Evolutionary conservation across 768 basidiomycete genomes (phyloP), one percentile per base, ranked within the genome.

Genomic region (Agaricus blazei): DNA sequence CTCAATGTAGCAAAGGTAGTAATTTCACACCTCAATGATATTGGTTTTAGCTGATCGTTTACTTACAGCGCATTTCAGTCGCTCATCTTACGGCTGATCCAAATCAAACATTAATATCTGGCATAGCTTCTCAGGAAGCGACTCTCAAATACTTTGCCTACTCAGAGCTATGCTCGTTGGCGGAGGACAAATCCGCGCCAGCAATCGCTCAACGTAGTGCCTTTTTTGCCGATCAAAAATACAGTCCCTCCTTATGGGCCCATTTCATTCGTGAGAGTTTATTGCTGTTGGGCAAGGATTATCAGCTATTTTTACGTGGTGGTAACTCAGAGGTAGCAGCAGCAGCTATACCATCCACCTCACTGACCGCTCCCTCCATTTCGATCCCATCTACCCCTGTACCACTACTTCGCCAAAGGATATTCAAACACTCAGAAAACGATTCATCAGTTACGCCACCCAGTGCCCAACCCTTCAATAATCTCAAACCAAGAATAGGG

Each of bases 221-320:
- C 0, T 63, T 90, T 0, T 90, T 89, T 61, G 76, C 76, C 0
- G 88, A 90, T 60, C 84, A 87, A 62, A 87, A 85, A 60, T 80
- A 81, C 50, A 74, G 70, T 7, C 84, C 83, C 0, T 81, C 71
- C 50, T 67, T 88, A 8, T 92, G 90, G 90, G 72, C 71, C 19
- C 74, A 74, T 1, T 69, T 90, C 31, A 72, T 73, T 7, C 77
- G 87, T 3, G 81, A 84, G 52, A 73, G 78, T 7, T 73, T 93
- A 2, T 63, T 87, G 9, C 64, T 78, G 6, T 73, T 92, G 1
- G 89, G 87, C 8, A 64, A 70, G 1, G 88, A 93, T 65, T 90
- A 90, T 58, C 87, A 87, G 60, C 70, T 74, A 0, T 71, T 91
- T 47, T 69, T 87, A 2, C 75, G 80, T 1, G 72, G 80, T n/a